phyloP scores from a whole-genome alignment of 225 moss, liverwort and hornwort species.

The Marchantia paleacea region DNA sequence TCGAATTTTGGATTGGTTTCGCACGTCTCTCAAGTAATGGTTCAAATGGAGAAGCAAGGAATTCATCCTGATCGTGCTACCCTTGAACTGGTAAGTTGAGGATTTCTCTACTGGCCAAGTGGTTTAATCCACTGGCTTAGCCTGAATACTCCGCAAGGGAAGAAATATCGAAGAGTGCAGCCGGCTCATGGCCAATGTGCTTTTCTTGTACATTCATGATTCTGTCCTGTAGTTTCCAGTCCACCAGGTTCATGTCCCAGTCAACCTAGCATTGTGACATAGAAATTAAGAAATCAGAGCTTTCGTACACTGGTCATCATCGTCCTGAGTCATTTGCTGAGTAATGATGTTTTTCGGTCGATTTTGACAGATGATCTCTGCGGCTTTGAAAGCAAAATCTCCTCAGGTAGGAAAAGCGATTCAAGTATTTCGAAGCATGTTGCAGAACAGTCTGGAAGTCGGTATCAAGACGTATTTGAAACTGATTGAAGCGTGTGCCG shows the following conservation, averaged over 20 bases:
- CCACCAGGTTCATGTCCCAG: not conserved
- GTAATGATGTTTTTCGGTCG: conserved; percentile 1
- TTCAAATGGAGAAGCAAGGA: conserved; percentile 70
- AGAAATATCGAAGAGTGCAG: not conserved
- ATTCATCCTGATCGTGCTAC: conserved; percentile 65
- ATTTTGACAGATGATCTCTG: conserved; percentile 62
- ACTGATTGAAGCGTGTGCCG: conserved; percentile 72
- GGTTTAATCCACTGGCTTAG: too few relatives aligned
- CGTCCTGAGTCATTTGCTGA: not conserved
- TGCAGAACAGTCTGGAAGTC: conserved; percentile 58
- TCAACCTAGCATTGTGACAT: not conserved
- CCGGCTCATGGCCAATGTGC: not conserved
- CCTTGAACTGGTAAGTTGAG: conserved; percentile 65
- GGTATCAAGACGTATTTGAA: conserved; percentile 65
- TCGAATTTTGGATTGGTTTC: conserved; percentile 63
- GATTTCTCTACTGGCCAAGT: not conserved
- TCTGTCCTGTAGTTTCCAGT: not conserved
- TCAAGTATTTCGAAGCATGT: conserved; percentile 60
- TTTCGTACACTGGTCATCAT: not conserved
- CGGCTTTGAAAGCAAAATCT: conserved; percentile 61
- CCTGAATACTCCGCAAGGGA: not conserved
- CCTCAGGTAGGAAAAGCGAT: conserved; percentile 73
- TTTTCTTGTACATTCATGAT: not conserved
- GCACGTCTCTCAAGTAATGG: conserved; percentile 62
- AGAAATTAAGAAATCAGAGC: not conserved